Evolutionary conservation across 306 rosid species (phyloP), one percentile per base, ranked within the genome.

Genomic region (Erythrophleum fordii): DNA sequence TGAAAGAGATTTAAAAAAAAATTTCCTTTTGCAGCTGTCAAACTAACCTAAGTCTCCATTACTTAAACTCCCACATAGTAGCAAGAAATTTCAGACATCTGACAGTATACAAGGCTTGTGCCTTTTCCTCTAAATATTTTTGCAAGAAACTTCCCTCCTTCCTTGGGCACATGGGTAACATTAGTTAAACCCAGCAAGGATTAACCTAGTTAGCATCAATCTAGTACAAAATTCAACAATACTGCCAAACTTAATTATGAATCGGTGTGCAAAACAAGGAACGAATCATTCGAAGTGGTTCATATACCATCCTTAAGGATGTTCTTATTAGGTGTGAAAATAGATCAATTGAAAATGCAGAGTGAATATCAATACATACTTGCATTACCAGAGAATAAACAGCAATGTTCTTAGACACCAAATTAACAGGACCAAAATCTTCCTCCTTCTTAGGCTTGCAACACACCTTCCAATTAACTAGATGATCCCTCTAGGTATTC

Each of bases 81-180:
- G 22, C 26, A 55, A 22, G 61, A 22, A 12, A 9, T 5, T 55
- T 10, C 42, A 55, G 29, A 20, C 20, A 95, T 97, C 98, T 95
- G 98, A 64, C 95, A 89, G 82, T 93, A 95, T 53, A 93, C 80
- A 88, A 91, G 99, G 81, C 97, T 90, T 14, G 98, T 91, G 79
- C 89, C 97, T 79, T 95, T 90, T 71, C 99, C 96, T 77, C 93
- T 91, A 69, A 95, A 95, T 85, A 93, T 95, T 85, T 95, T 90
- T 31, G 97, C 93, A 70, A 91, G 89, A 89, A 94, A 94, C 77
- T 85, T 91, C 75, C 98, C 97, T 56, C 98, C 97, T 88, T 90
- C 97, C 88, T 92, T 89, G 58, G 92, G 95, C 45, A 92, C 83
- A 77, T 91, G 97, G 44, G 97, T 88, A 72, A 95, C 97, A 65